These are phyloP conservation scores for Cryptococcus jaspeensis DNA, from an alignment of 1,284 basidiomycete species.

Conservation along the genomic window DNA sequence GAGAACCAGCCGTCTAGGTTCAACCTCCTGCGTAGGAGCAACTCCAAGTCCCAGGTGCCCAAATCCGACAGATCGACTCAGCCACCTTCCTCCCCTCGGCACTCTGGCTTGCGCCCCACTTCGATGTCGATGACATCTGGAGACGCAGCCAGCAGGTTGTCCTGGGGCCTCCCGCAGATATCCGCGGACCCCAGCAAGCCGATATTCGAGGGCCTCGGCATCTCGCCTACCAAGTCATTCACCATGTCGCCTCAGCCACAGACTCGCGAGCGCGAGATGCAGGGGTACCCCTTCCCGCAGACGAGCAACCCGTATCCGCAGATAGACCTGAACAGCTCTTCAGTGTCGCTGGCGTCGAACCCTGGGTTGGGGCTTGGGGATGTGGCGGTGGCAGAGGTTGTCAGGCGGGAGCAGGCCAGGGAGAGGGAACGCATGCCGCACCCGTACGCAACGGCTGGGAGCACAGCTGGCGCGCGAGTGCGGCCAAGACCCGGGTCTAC, in stretches of 20 bases:
- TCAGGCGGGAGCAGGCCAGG: not conserved
- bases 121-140: constrained; percentile 7
- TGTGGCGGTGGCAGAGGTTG: not conserved
- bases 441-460: not conserved
- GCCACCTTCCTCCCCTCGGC: too few relatives aligned
- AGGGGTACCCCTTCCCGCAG: not conserved
- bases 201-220: constrained; percentile 25
- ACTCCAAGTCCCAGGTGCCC: constrained; percentile 10
- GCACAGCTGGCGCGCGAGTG: not conserved
- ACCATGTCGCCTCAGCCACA: not conserved
- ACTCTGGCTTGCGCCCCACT: constrained; percentile 9
- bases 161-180: constrained; percentile 44
- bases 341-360: constrained; percentile 10
- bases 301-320: not conserved
- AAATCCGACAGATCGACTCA: constrained; percentile 1
- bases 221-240: constrained; percentile 21
- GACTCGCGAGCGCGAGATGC: not conserved
- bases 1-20: constrained; percentile 7
- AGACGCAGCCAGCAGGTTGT: constrained; percentile 22
- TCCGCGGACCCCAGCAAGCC: constrained; percentile 16
- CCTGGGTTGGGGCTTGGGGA: constrained; percentile 10
- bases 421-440: not conserved
- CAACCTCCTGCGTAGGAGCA: constrained; percentile 15
- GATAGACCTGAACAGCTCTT: constrained; percentile 8
- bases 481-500: not conserved